These are phyloP conservation scores for Podila horticola DNA, from an alignment of 192 early-diverging fungal genomes.

Conservation along the genomic window DNA sequence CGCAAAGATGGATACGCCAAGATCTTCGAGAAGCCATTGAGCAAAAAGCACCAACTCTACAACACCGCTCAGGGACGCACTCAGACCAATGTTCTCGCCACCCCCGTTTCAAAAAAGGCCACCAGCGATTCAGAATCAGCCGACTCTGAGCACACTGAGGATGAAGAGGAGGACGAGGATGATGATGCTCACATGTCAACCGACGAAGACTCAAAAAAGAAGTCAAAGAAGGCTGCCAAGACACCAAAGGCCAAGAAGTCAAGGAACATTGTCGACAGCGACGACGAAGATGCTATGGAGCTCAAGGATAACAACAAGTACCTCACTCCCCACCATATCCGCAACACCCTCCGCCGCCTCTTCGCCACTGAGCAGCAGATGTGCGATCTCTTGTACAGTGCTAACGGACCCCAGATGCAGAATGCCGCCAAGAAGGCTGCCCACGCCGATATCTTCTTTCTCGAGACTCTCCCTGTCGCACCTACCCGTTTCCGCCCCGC, in stretches of 20 bases:
- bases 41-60: slow-evolving; percentile 32
- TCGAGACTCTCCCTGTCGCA: slow-evolving; percentile 90
- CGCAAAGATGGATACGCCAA: slow-evolving; percentile 86
- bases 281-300: slow-evolving; percentile 38
- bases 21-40: slow-evolving; percentile 82
- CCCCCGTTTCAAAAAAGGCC: slow-evolving; percentile 28
- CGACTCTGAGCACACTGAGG: slow-evolving; percentile 41
- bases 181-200: slow-evolving; percentile 49
- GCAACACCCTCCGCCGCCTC: slow-evolving; percentile 77
- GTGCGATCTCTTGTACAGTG: slow-evolving; percentile 85
- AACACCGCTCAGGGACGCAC: slow-evolving; percentile 40
- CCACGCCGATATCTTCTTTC: slow-evolving; percentile 90
- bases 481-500: slow-evolving; percentile 96
- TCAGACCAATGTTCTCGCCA: slow-evolving; percentile 34
- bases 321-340: slow-evolving; percentile 83
- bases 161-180: slow-evolving; percentile 35
- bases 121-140: slow-evolving; percentile 40
- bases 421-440: slow-evolving; percentile 53
- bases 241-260: slow-evolving; percentile 54
- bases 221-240: slow-evolving; percentile 2
- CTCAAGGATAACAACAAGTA: slow-evolving; percentile 55
- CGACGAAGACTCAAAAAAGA: slow-evolving; percentile 45
- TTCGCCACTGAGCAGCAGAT: slow-evolving; percentile 83
- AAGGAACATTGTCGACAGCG: slow-evolving; percentile 51
- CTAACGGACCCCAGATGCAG: slow-evolving; percentile 61